Percentiles rank a stretch among this genome's conserved stretches.
Conservation (phyloP, 352 stramenopile genomes). For the Proteromonas lacertae region DNA sequence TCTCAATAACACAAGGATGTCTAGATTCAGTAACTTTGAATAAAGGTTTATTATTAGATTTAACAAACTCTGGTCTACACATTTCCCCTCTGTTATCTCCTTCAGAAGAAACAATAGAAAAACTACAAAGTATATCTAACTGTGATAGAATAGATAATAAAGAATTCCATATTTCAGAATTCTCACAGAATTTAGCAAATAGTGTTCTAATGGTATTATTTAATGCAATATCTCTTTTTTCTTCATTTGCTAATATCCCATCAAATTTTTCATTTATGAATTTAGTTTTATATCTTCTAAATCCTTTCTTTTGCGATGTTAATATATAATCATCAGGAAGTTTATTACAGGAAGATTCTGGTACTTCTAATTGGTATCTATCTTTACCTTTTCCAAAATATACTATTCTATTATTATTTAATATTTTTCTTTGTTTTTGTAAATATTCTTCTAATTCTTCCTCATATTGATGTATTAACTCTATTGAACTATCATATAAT, state of each 20-base stretch:
- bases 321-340: conserved; percentile 10
- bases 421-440: conserved; percentile 16
- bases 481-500: conserved; percentile 57
- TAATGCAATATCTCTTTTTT: conserved; percentile 18
- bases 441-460: conserved; percentile 57
- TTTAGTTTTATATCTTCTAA: conserved; percentile 50
- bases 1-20: too few relatives aligned
- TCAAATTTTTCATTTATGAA: conserved; percentile 34
- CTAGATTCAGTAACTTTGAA: too few relatives aligned
- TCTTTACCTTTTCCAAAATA: conserved; percentile 79
- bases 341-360: conserved; percentile 19
- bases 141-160: conserved; percentile 52
- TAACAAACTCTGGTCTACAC: conserved; percentile 52
- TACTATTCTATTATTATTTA: conserved; percentile 37
- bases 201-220: conserved; percentile 49
- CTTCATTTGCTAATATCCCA: conserved; percentile 27
- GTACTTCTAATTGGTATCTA: conserved; percentile 57
- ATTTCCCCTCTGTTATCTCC: conserved; percentile 65
- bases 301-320: conserved; percentile 62
- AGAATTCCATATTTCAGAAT: conserved; percentile 42
- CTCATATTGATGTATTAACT: conserved; percentile 38
- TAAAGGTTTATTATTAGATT: too few relatives aligned
- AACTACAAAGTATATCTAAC: conserved; percentile 67
- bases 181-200: conserved; percentile 76
- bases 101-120: conserved; percentile 63